Percentiles rank a stretch among this genome's conserved stretches.
These are phyloP conservation scores for Grosmannia huntii DNA, from an alignment of 2,329 filamentous ascomycete genomes.

Conservation along the genomic window DNA sequence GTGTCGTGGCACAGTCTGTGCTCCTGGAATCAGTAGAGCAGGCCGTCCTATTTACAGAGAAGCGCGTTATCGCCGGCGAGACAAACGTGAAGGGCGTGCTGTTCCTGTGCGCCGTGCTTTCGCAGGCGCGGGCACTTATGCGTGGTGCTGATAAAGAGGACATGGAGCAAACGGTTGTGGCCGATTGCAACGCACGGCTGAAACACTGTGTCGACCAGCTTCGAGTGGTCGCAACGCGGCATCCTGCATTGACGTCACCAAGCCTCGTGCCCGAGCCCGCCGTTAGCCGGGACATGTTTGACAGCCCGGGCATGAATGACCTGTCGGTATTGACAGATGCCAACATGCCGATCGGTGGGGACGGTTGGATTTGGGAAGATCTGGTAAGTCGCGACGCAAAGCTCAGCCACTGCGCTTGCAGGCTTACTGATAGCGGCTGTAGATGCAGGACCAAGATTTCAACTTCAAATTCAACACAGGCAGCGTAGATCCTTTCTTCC, in stretches of 20 bases:
- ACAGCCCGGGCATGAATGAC: background rate
- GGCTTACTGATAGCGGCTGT: background rate
- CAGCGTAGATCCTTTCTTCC: slow-evolving; percentile 5
- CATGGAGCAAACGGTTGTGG: slow-evolving; percentile 20
- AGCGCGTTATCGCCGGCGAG: slow-evolving; percentile 20
- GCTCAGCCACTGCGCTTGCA: too few species aligned
- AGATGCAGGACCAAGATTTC: slow-evolving; percentile 14
- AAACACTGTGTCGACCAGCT: slow-evolving; percentile 22
- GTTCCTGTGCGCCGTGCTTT: slow-evolving; percentile 23
- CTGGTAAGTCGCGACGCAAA: slow-evolving; percentile 8
- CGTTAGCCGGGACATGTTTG: background rate
- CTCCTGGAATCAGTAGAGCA: slow-evolving; percentile 10
- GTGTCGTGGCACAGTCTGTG: slow-evolving; percentile 8
- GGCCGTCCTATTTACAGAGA: slow-evolving; percentile 6
- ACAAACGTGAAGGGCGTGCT: slow-evolving; percentile 42
- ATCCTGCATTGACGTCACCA: background rate
- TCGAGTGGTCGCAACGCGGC: slow-evolving; percentile 15
- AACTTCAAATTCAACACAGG: slow-evolving; percentile 13
- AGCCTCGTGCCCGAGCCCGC: background rate
- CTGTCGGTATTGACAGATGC: background rate
- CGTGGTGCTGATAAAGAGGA: slow-evolving; percentile 22
- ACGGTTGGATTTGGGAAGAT: slow-evolving; percentile 14
- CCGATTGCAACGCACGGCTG: slow-evolving; percentile 23
- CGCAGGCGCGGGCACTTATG: slow-evolving; percentile 29
- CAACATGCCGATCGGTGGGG: background rate